Conservation (phyloP, 2,329 filamentous ascomycete species). For the Pseudocercospora ulei region DNA sequence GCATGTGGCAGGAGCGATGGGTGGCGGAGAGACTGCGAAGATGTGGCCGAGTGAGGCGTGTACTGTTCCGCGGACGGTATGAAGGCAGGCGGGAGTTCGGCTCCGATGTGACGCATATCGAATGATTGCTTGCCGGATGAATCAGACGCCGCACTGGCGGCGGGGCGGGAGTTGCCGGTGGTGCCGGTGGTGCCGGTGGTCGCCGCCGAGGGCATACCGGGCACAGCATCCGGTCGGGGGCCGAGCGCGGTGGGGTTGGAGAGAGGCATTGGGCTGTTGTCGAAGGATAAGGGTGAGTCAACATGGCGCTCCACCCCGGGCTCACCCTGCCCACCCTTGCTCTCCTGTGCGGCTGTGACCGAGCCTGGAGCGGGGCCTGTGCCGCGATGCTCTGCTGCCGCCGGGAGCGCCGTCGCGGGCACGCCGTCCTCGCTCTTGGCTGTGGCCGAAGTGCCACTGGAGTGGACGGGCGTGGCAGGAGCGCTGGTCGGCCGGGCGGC, state of each 20-base stretch:
- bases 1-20: constrained; percentile 15
- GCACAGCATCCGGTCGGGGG: constrained; percentile 3
- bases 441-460: constrained; percentile 11
- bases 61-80: constrained; percentile 27
- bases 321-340: neutral
- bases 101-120: constrained; percentile 27
- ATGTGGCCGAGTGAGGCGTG: constrained; percentile 23
- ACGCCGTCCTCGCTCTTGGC: constrained; percentile 5
- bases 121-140: constrained; percentile 20
- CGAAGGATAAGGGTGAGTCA: constrained; percentile 19
- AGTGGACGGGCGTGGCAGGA: constrained; percentile 6
- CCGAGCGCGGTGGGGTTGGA: constrained; percentile 19
- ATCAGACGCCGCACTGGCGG: constrained; percentile 12
- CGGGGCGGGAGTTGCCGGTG: constrained; percentile 8
- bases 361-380: neutral
- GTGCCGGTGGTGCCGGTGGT: constrained; percentile 16
- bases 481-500: neutral
- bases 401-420: neutral
- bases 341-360: constrained; percentile 1
- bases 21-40: constrained; percentile 16
- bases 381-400: constrained; percentile 1
- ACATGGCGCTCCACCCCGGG: constrained; percentile 1
- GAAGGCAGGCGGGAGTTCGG: constrained; percentile 31
- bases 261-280: constrained; percentile 17
- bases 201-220: neutral